Percentiles rank a stretch among this genome's conserved stretches.
phyloP scores from a whole-genome alignment of 2,329 filamentous ascomycete genomes.

The Ramularia collo-cygni region DNA sequence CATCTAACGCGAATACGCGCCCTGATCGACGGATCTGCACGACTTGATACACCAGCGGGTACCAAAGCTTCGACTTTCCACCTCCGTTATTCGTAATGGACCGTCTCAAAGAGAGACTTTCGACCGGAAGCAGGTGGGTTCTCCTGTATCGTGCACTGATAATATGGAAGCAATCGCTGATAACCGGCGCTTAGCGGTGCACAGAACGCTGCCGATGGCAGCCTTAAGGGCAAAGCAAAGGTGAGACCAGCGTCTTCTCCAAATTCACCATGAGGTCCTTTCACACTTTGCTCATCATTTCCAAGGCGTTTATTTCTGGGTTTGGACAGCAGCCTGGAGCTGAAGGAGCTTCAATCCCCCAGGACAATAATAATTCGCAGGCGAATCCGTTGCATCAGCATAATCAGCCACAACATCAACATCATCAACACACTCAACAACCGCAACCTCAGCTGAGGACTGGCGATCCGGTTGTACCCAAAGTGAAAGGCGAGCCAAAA shows the following conservation, averaged over 20 bases:
- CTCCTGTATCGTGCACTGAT: background rate
- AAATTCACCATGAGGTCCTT: background rate
- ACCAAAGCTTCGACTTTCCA: too few species aligned
- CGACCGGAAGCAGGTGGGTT: background rate
- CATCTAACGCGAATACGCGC: too few species aligned
- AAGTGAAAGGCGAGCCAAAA: conserved; percentile 10
- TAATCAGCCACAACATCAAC: background rate
- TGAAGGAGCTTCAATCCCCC: too few species aligned
- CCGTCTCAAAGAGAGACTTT: background rate
- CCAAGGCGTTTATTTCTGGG: background rate
- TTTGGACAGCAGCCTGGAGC: background rate
- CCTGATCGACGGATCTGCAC: too few species aligned
- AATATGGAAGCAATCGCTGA: background rate
- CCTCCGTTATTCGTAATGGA: background rate
- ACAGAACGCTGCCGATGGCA: background rate
- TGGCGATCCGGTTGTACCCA: conserved; percentile 9
- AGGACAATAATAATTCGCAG: too few species aligned
- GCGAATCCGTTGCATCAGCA: background rate
- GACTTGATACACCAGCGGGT: too few species aligned
- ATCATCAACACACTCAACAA: background rate
- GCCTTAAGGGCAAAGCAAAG: background rate
- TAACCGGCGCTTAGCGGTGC: background rate
- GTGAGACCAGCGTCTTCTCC: background rate
- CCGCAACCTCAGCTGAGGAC: background rate
- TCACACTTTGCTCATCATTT: background rate